Conservation (phyloP, 2,329 filamentous ascomycete species). For the Sphaerulina vaccinii region DNA sequence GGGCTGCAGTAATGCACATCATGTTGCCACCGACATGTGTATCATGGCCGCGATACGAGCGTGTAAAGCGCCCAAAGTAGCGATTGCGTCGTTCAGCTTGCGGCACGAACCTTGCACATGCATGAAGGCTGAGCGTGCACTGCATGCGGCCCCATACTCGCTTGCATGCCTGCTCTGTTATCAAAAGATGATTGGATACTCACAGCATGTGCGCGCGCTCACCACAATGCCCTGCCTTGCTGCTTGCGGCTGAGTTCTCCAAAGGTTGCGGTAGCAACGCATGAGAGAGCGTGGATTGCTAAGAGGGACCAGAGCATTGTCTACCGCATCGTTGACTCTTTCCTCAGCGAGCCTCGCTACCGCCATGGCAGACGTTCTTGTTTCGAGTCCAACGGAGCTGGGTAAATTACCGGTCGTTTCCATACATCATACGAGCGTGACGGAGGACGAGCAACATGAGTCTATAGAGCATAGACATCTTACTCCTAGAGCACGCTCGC, state of each 20-base stretch:
- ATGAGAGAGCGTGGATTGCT: neutral
- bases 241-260: neutral
- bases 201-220: neutral
- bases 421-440: neutral
- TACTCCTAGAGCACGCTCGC: conserved; percentile 6
- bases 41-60: too few species aligned
- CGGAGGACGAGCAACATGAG: neutral
- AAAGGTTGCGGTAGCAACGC: neutral
- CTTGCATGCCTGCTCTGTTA: neutral
- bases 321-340: too few species aligned
- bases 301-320: too few species aligned
- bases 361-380: neutral
- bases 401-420: neutral
- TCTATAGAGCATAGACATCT: neutral
- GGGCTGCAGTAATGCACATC: too few species aligned
- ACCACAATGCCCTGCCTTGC: neutral
- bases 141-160: neutral
- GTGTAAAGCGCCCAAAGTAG: too few species aligned
- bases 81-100: neutral
- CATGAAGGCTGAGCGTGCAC: neutral
- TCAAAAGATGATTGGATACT: neutral
- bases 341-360: neutral
- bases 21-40: too few species aligned
- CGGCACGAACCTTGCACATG: neutral
- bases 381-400: neutral